Evolutionary conservation across 2,329 filamentous ascomycete genomes (phyloP), one percentile per base, ranked within the genome.

Genomic region (Neofusicoccum laricinum): DNA sequence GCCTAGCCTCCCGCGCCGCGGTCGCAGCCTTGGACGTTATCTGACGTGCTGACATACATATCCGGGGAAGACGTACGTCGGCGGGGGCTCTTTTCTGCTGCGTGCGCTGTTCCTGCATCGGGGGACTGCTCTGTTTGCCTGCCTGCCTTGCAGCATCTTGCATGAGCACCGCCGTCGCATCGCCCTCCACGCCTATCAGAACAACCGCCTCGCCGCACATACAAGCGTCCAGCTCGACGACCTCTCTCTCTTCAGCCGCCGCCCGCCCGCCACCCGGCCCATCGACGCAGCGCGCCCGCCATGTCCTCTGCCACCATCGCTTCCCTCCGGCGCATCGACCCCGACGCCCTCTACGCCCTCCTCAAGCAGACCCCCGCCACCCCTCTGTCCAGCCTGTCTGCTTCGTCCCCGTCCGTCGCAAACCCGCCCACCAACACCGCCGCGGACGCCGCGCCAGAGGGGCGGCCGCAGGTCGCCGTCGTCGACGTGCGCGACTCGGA

Each of bases 401-500:
- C 25, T 17, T 19, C 15, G 82, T 49, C 46, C 2, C 14, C 21
- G 3, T 62, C 34, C 46, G 21, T 34, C 17, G n/a, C 40, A 12
- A 45, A n/a, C 58, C 25, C 36, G 14, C 38, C 34, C 38, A 50
- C 48, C 59, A 43, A 8, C 32, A 10, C 43, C 15, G 12, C 43
- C 25, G 38, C 55, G 32, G 45, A 46, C 40, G 45, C 62, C 63
- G n/a, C n/a, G n/a, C n/a, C n/a, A n/a, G n/a, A n/a, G n/a, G n/a
- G n/a, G n/a, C n/a, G n/a, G n/a, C n/a, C n/a, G n/a, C n/a, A n/a
- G 25, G 83, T 93, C 64, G 91, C 91, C 10, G 82, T 98, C 41
- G 85, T 98, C 65, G 95, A 98, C 76, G 95, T 98, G 7, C 88
- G 95, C 65, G 95, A 97, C 76, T 88, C 88, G 69, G 94, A 98